Evolutionary conservation across 1,284 basidiomycete genomes (phyloP).

Genomic region (Cutaneotrichosporon sp.): DNA sequence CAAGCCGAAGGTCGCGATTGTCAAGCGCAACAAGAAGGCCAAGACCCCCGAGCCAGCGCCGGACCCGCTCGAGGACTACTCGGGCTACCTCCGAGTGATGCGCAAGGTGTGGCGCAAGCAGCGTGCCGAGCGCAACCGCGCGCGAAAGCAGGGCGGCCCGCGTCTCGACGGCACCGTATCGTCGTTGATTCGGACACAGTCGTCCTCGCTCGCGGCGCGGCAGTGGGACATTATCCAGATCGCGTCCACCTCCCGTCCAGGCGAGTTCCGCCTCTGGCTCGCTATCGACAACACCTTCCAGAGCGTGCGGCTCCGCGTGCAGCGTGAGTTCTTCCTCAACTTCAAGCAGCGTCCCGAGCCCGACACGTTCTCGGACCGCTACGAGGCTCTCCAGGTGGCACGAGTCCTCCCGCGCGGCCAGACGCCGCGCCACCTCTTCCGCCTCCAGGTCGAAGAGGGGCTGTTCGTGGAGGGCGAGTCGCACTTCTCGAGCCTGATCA

Average conservation of each 20-base stretch:
- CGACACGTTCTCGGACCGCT: conserved; percentile 68
- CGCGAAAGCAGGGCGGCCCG: conserved; percentile 53
- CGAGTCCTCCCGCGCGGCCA: conserved; percentile 79
- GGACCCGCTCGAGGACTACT: conserved; percentile 67
- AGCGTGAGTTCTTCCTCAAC: conserved; percentile 91
- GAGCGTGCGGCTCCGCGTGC: conserved; percentile 79
- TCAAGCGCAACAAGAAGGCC: conserved; percentile 59
- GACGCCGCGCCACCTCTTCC: conserved; percentile 77
- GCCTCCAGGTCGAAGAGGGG: conserved; percentile 79
- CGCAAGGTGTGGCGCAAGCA: conserved; percentile 75
- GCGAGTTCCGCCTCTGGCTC: conserved; percentile 89
- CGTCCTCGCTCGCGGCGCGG: conserved; percentile 64
- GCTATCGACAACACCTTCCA: conserved; percentile 78
- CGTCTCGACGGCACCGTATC: conserved; percentile 60
- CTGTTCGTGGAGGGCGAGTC: conserved; percentile 80
- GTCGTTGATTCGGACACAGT: conserved; percentile 75
- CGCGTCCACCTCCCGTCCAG: conserved; percentile 71
- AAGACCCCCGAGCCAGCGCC: conserved; percentile 55
- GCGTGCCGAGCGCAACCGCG: conserved; percentile 56
- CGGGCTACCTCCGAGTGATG: conserved; percentile 77
- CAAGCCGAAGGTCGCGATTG: conserved; percentile 57
- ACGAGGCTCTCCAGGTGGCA: conserved; percentile 71
- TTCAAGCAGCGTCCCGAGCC: conserved; percentile 67
- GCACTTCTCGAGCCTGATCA: conserved; percentile 88
- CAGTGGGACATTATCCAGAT: conserved; percentile 96